Base-by-base conservation (phyloP, 179 eudicot genomes). In the Amaranthus tricolor region DNA sequence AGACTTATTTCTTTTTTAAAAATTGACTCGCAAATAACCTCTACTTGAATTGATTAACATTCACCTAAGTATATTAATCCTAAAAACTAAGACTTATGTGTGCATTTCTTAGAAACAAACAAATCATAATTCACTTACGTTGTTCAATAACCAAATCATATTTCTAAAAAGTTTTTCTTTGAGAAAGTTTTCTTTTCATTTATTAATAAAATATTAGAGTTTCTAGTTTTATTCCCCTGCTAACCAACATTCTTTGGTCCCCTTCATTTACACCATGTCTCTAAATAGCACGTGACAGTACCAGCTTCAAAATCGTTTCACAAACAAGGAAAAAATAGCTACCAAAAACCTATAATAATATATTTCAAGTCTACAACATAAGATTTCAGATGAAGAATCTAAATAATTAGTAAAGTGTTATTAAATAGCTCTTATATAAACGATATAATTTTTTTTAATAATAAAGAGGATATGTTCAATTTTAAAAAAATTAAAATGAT, bases 181-280 rank as follows among this genome's bases (percentile, higher is more conserved):
- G 40, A 31, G 3, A 31, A 31, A 31, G 40, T 4, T 31, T 31
- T 31, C 40, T 31, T 31, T 31, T 31, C 40, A 31, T 31, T 31
- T 31, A 31, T 31, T 31, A 31, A 31, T 31, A 31, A 31, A 31
- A 31, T 31, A 31, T 31, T 31, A 31, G 31, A 24, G 40, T 31
- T 31, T 31, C 40, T 31, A 31, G 40, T 31, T 31, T 49, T 14
- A 68, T 47, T 62, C 19, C 69, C 75, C 74, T 68, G 58, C 75
- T 31, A 31, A 31, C 40, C 40, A 77, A 81, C 80, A 68, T 81
- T 74, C 72, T 57, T 72, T 77, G 84, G 84, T 81, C 84, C 78
- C 77, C 81, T 72, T 67, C 19, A 51, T 20, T 31, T 52, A n/a
- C n/a, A 58, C 61, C 56, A 58, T 75, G 71, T 62, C 48, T 75